Percentiles rank a stretch among this genome's conserved stretches.
Evolutionary conservation across 2,329 filamentous ascomycete genomes (phyloP).

Genomic region (Leptoxyphium fumago): DNA sequence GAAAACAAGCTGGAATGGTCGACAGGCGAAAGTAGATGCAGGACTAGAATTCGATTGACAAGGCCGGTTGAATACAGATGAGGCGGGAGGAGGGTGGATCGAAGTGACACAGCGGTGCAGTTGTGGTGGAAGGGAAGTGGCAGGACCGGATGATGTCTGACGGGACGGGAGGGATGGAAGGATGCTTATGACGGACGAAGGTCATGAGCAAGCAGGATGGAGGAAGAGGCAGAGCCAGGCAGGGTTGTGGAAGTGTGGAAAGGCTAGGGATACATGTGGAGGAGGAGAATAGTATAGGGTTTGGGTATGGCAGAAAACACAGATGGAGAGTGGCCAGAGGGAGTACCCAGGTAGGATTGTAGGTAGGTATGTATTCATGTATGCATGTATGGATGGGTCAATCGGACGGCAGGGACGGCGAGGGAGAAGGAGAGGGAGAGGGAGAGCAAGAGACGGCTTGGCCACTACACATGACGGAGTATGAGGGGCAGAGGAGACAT

Average conservation of each 20-base stretch:
- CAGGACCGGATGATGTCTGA: not conserved
- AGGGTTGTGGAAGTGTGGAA: not conserved
- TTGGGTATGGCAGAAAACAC: too few relatives aligned
- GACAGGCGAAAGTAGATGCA: not conserved
- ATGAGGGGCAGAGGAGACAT: not conserved
- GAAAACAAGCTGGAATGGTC: too few relatives aligned
- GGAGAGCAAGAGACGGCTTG: not conserved
- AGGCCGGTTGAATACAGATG: not conserved
- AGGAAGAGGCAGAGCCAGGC: not conserved
- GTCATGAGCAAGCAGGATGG: not conserved
- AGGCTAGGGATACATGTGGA: not conserved
- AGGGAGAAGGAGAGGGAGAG: not conserved
- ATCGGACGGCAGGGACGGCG: not conserved
- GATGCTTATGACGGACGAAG: not conserved
- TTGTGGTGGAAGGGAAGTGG: not conserved
- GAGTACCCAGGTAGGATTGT: too few relatives aligned
- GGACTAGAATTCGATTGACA: not conserved
- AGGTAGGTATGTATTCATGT: too few relatives aligned
- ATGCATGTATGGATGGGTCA: too few relatives aligned
- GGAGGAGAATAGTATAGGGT: not conserved
- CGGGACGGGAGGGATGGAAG: not conserved
- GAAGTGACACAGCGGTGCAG: not conserved
- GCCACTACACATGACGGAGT: not conserved
- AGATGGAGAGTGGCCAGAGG: too few relatives aligned
- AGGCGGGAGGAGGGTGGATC: not conserved